phyloP scores from a whole-genome alignment of 2,329 filamentous ascomycete genomes.

The Acephala macrosclerotiorum region DNA sequence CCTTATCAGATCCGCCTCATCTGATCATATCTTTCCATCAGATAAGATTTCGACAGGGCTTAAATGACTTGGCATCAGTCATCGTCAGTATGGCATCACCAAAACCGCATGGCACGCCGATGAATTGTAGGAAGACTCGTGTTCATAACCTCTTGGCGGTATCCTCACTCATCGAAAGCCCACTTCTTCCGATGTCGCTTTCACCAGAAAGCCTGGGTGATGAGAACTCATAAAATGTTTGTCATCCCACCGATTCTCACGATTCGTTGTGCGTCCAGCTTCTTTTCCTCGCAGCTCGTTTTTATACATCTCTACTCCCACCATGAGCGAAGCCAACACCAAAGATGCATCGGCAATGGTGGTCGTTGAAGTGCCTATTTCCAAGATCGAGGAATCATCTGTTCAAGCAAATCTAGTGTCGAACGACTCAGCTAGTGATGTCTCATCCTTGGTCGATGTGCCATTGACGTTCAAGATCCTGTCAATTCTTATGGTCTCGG shows the following conservation, averaged over 20 bases:
- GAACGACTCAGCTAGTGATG: constrained; percentile 6
- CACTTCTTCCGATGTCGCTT: not conserved
- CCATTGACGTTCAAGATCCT: constrained; percentile 45
- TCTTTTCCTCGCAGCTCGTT: not conserved
- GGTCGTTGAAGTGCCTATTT: not conserved
- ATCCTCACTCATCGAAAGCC: not conserved
- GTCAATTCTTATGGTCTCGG: constrained; percentile 57
- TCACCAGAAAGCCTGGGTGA: not conserved
- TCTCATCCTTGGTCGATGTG: constrained; percentile 22
- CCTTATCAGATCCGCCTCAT: constrained; percentile 11
- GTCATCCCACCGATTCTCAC: not conserved
- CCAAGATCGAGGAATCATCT: not conserved
- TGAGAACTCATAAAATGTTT: not conserved
- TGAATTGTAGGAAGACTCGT: not conserved
- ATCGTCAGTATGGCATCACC: not conserved
- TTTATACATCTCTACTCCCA: not conserved
- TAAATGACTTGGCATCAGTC: constrained; percentile 16
- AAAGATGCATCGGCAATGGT: constrained; percentile 13
- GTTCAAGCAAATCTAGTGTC: constrained; percentile 5
- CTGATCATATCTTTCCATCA: constrained; percentile 26
- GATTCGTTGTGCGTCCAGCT: not conserved
- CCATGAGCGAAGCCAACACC: constrained; percentile 16
- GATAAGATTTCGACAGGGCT: constrained; percentile 14
- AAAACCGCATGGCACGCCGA: not conserved
- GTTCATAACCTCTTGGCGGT: not conserved